Percentiles rank a stretch among this genome's conserved stretches.
These are phyloP conservation scores for Podaxis carcinomalis DNA, from an alignment of 768 basidiomycete species.

Conservation along the genomic window DNA sequence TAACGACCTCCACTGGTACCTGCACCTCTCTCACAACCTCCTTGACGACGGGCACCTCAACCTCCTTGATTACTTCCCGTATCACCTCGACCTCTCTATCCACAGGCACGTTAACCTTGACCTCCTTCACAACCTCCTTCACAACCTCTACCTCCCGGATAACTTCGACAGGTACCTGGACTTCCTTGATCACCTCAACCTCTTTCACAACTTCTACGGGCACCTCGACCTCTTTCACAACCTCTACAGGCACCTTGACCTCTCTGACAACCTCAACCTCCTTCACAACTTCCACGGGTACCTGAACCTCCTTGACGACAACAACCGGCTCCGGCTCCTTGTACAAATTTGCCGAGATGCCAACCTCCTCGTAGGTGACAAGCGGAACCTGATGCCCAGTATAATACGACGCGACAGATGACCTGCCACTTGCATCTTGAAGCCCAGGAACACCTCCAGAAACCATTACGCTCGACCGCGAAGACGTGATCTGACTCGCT, in stretches of 20 bases:
- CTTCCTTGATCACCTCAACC: constrained; percentile 9
- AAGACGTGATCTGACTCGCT: constrained; percentile 38
- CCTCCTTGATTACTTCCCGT: neutral
- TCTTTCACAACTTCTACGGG: constrained; percentile 11
- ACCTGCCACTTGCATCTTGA: neutral
- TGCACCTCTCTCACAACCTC: constrained; percentile 8
- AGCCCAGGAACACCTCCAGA: neutral
- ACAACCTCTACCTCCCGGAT: constrained; percentile 1
- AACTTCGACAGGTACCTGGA: constrained; percentile 10
- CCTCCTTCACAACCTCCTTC: constrained; percentile 11
- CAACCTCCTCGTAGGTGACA: constrained; percentile 47
- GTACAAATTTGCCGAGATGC: constrained; percentile 34
- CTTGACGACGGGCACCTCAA: constrained; percentile 6
- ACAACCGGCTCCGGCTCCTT: constrained; percentile 33
- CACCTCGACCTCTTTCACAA: constrained; percentile 10
- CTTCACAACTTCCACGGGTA: constrained; percentile 10
- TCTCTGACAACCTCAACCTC: constrained; percentile 11
- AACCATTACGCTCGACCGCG: neutral
- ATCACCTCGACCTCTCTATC: neutral
- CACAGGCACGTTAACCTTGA: constrained; percentile 2
- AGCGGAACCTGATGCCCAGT: constrained; percentile 17
- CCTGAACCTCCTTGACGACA: constrained; percentile 10
- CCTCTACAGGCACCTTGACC: constrained; percentile 25
- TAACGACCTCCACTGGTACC: constrained; percentile 7
- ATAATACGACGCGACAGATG: constrained; percentile 28